phyloP scores from a whole-genome alignment of 2,329 filamentous ascomycete species.

The Aspergillus flavus region DNA sequence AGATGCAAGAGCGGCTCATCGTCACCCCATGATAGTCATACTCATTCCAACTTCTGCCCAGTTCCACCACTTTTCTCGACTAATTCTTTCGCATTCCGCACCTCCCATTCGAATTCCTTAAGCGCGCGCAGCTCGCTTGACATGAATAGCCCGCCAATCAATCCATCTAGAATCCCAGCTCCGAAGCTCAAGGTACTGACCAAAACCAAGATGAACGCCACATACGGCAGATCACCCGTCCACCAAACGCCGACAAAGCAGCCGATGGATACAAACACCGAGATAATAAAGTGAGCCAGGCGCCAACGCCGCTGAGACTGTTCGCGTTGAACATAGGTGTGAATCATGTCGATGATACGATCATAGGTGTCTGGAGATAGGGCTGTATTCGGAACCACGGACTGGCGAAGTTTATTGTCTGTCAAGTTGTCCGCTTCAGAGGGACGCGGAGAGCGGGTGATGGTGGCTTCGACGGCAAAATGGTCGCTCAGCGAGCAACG shows the following conservation, averaged over 20 bases:
- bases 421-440: neutral
- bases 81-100: constrained; percentile 61
- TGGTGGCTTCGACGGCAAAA: constrained; percentile 83
- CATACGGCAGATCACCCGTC: constrained; percentile 64
- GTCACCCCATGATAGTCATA: neutral
- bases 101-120: constrained; percentile 93
- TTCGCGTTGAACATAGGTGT: constrained; percentile 71
- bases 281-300: constrained; percentile 70
- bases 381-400: constrained; percentile 28
- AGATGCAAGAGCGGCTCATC: neutral
- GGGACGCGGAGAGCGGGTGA: constrained; percentile 50
- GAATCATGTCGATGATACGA: constrained; percentile 71
- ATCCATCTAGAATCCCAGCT: constrained; percentile 77
- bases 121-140: constrained; percentile 79
- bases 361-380: constrained; percentile 62
- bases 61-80: neutral
- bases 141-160: constrained; percentile 86
- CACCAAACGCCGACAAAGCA: constrained; percentile 87
- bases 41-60: neutral
- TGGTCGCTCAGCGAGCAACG: constrained; percentile 91
- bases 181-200: constrained; percentile 76
- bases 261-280: constrained; percentile 68
- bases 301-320: constrained; percentile 71
- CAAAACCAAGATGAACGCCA: constrained; percentile 78
- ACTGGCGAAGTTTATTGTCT: neutral